Evolutionary conservation across 1,284 basidiomycete species (phyloP).

Genomic region (Bondarzewia mesenterica): DNA sequence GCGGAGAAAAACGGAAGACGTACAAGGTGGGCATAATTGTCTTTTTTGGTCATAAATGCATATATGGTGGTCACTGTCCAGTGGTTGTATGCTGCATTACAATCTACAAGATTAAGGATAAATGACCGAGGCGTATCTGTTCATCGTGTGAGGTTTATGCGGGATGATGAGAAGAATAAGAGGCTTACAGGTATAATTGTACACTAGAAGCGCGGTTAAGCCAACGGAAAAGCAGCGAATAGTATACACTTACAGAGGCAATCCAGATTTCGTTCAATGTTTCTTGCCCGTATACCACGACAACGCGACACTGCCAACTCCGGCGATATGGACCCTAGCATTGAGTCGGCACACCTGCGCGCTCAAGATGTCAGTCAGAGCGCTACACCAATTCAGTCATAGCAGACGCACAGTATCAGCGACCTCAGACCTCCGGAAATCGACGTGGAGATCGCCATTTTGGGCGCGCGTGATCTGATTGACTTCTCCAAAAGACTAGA

Average conservation of each 20-base stretch:
- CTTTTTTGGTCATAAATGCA: too few relatives aligned
- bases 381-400: conserved; percentile 2
- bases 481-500: conserved; percentile 64
- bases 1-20: background rate
- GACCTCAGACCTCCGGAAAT: conserved; percentile 64
- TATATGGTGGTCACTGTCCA: background rate
- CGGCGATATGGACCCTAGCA: conserved; percentile 60
- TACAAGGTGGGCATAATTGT: background rate
- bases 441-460: conserved; percentile 65
- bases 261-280: conserved; percentile 29
- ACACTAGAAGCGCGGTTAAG: too few relatives aligned
- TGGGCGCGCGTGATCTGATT: conserved; percentile 61
- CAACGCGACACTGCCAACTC: conserved; percentile 67
- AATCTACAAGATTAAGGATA: background rate
- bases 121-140: background rate
- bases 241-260: too few relatives aligned
- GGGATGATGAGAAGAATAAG: too few relatives aligned
- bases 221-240: too few relatives aligned
- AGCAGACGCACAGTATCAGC: conserved; percentile 57
- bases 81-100: background rate
- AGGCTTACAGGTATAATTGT: too few relatives aligned
- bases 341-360: conserved; percentile 64
- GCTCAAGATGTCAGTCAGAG: background rate
- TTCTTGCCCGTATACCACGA: conserved; percentile 67
- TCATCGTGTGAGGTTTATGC: background rate